These are phyloP conservation scores for Liriodendron chinense DNA, from an alignment of 164 flowering plant genomes.

Conservation along the genomic window DNA sequence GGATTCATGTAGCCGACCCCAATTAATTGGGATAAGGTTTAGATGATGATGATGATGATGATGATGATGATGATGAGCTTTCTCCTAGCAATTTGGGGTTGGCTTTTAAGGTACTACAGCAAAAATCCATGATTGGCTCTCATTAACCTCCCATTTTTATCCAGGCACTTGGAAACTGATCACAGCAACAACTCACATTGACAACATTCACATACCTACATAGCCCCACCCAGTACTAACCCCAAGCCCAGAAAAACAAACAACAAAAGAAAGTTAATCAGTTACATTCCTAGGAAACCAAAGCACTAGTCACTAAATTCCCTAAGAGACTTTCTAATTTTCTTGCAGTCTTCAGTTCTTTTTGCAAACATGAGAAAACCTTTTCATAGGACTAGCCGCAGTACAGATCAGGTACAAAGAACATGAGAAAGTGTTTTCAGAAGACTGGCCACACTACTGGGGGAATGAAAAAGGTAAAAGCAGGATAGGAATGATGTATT, in stretches of 20 bases:
- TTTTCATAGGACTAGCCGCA: not conserved
- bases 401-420: not conserved
- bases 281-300: not conserved
- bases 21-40: no score
- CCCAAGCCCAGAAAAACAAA: no score
- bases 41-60: no score
- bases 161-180: not conserved
- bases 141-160: not conserved
- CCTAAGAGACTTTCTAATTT: not conserved
- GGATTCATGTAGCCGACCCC: no score
- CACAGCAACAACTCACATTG: not conserved
- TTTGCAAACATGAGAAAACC: not conserved
- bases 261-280: no score
- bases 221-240: no score
- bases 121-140: not conserved
- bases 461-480: not conserved
- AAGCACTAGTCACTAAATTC: not conserved
- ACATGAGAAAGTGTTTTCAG: not conserved
- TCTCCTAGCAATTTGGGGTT: not conserved
- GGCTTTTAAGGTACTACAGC: not conserved
- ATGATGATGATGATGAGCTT: no score
- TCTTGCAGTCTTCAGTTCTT: not conserved
- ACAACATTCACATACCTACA: not conserved
- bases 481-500: slow-evolving; percentile 18
- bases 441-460: not conserved